Conservation (phyloP, 495 filamentous ascomycete genomes). For the Entonaema liquescens region DNA sequence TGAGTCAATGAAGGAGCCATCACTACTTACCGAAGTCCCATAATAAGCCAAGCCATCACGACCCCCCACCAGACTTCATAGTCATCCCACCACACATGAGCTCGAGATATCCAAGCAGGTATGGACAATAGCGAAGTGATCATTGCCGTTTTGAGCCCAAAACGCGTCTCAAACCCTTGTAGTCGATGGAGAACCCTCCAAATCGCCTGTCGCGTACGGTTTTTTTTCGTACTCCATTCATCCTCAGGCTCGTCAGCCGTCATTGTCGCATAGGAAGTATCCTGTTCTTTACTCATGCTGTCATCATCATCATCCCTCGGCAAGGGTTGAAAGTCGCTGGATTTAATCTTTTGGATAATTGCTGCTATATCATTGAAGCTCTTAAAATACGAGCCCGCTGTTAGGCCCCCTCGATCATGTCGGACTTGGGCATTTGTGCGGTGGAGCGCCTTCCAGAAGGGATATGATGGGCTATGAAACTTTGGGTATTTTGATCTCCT, state of each 20-base stretch:
- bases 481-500: conserved; percentile 43
- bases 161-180: conserved; percentile 66
- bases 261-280: conserved; percentile 34
- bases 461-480: conserved; percentile 61
- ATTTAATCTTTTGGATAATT: conserved; percentile 41
- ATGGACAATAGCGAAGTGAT: conserved; percentile 60
- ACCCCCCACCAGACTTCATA: conserved; percentile 67
- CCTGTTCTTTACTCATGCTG: conserved; percentile 36
- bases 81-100: conserved; percentile 60
- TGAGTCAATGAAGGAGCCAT: neutral
- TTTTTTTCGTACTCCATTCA: conserved; percentile 38
- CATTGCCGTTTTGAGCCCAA: conserved; percentile 64
- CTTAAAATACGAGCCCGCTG: conserved; percentile 60
- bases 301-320: conserved; percentile 37
- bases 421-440: conserved; percentile 64
- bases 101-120: conserved; percentile 60
- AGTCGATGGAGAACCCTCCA: conserved; percentile 62
- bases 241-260: conserved; percentile 39
- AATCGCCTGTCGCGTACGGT: conserved; percentile 51
- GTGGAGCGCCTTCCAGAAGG: conserved; percentile 59
- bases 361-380: conserved; percentile 56
- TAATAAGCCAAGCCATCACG: conserved; percentile 66
- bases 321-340: conserved; percentile 39
- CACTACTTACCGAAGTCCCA: conserved; percentile 56
- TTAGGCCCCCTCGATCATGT: conserved; percentile 66